A percentile compares a stretch with the other conserved stretches of the same genome.
Conservation (phyloP, 306 rosid genomes). For the Pyrus communis region DNA sequence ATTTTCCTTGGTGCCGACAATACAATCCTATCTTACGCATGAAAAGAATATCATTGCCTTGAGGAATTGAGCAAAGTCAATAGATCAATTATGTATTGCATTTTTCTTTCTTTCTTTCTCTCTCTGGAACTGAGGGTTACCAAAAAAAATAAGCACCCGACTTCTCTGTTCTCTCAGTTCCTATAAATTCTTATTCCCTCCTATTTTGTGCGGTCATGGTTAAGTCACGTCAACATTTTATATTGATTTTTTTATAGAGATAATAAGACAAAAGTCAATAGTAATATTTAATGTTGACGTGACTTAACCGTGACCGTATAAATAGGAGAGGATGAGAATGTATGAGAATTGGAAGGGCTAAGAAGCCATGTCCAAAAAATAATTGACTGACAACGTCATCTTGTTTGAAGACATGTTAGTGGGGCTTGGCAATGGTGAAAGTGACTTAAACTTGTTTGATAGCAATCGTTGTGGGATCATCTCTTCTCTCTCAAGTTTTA, state of each 20-base stretch:
- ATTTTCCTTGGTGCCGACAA: neutral
- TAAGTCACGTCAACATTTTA: too few relatives aligned
- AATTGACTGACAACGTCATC: neutral
- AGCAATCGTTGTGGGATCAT: neutral
- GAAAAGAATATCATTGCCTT: neutral
- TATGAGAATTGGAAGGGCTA: too few relatives aligned
- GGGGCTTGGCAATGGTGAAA: conserved; percentile 5
- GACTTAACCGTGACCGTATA: too few relatives aligned
- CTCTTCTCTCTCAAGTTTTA: neutral
- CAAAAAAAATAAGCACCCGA: neutral
- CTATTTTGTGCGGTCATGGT: too few relatives aligned
- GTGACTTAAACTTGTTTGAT: conserved; percentile 12
- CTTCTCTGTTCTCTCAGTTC: too few relatives aligned
- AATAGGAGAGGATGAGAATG: too few relatives aligned
- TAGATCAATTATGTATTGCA: neutral
- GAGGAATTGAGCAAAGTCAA: conserved; percentile 3
- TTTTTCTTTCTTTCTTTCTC: neutral
- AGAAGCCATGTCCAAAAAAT: neutral
- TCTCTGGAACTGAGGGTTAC: neutral
- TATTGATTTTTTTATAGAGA: too few relatives aligned
- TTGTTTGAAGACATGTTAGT: conserved; percentile 1
- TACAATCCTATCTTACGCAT: neutral
- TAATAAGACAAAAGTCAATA: too few relatives aligned
- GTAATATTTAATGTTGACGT: too few relatives aligned
- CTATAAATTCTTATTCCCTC: too few relatives aligned